These are phyloP conservation scores for Ceratocystiopsis brevicomis DNA, from an alignment of 2,329 filamentous ascomycete species.

Conservation along the genomic window DNA sequence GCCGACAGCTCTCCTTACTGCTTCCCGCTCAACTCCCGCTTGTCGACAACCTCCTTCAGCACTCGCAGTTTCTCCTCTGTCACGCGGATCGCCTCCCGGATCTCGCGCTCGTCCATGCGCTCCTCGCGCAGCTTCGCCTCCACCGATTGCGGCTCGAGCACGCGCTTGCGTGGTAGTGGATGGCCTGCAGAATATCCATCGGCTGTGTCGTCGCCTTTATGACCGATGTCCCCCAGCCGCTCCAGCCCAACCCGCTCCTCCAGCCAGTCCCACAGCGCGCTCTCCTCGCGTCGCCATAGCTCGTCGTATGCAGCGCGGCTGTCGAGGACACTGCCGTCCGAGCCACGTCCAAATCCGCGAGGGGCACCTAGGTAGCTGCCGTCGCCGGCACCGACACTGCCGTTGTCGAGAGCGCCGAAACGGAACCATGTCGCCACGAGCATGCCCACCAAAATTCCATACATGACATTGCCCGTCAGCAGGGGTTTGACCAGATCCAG, in stretches of 20 bases:
- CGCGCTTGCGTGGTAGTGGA: slow-evolving; percentile 21
- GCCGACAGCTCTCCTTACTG: too few species aligned
- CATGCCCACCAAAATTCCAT: slow-evolving; percentile 54
- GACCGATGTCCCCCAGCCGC: slow-evolving; percentile 21
- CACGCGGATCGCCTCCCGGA: slow-evolving; percentile 63
- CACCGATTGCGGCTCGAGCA: slow-evolving; percentile 33
- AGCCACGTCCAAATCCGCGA: slow-evolving; percentile 7
- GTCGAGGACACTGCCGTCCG: slow-evolving; percentile 15
- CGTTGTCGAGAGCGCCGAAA: slow-evolving; percentile 23
- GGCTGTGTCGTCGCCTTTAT: not conserved
- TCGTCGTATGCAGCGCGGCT: slow-evolving; percentile 55
- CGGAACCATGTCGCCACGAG: slow-evolving; percentile 60
- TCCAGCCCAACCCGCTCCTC: slow-evolving; percentile 71
- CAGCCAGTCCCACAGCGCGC: slow-evolving; percentile 81
- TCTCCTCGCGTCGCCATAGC: slow-evolving; percentile 78
- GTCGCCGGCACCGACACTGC: slow-evolving; percentile 19
- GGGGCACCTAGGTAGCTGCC: slow-evolving; percentile 10
- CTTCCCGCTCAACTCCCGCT: slow-evolving; percentile 14
- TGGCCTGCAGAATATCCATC: slow-evolving; percentile 9
- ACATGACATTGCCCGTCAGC: slow-evolving; percentile 57
- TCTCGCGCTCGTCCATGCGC: slow-evolving; percentile 51
- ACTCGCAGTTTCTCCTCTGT: slow-evolving; percentile 71
- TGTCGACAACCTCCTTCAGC: slow-evolving; percentile 53
- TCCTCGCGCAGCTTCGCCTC: slow-evolving; percentile 40
- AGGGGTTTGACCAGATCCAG: slow-evolving; percentile 51